phyloP scores from a whole-genome alignment of 1,284 basidiomycete genomes.

The Fistulina hepatica region DNA sequence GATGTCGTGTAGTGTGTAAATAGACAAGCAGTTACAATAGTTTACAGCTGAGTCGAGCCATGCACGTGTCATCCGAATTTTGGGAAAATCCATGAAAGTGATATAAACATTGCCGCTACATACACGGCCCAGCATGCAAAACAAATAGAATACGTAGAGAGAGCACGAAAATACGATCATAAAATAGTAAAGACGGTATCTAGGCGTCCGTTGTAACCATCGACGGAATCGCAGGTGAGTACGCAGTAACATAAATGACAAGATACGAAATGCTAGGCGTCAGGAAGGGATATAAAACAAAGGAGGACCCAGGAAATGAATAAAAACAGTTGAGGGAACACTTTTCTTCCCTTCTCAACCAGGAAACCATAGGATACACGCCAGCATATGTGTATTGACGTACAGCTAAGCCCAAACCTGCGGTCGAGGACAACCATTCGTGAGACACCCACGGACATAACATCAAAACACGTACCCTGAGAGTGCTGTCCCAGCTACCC shows the following conservation, averaged over 20 bases:
- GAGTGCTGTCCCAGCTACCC: conserved; percentile 94
- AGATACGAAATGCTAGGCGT: conserved; percentile 9
- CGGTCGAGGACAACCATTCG: conserved; percentile 10
- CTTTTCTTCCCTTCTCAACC: conserved; percentile 12
- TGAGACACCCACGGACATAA: conserved; percentile 9
- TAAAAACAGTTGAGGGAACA: conserved; percentile 15
- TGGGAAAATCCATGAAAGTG: no score
- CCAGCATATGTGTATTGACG: conserved; percentile 5
- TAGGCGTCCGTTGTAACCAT: conserved; percentile 33
- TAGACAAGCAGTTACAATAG: conserved; percentile 18
- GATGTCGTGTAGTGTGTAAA: no score
- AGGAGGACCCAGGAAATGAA: conserved; percentile 17
- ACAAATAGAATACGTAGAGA: no score
- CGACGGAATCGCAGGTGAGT: conserved; percentile 39
- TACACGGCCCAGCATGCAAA: no score
- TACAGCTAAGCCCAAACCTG: conserved; percentile 49
- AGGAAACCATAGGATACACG: conserved; percentile 15
- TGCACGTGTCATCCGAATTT: no score
- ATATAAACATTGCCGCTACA: no score
- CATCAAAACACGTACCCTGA: conserved; percentile 58
- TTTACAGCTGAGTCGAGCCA: no score
- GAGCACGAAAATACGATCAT: no score
- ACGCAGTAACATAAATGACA: conserved; percentile 35
- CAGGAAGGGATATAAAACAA: conserved; percentile 18
- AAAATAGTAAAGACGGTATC: conserved; percentile 60